phyloP scores from a whole-genome alignment of 257 asterid species.

The Solanum sitiens region DNA sequence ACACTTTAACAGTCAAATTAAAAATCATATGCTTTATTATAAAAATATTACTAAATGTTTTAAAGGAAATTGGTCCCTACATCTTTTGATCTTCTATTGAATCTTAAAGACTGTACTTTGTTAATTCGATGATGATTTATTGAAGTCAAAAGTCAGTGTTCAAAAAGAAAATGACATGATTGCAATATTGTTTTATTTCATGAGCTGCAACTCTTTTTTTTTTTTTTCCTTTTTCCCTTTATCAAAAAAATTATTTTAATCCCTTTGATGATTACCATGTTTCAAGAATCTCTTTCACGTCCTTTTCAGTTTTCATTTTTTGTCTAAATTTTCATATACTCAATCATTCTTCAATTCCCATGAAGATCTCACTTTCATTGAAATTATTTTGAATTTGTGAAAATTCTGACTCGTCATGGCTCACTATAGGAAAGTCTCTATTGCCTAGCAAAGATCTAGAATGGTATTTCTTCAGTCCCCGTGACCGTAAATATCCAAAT shows the following conservation, averaged over 20 bases:
- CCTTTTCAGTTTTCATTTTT: neutral
- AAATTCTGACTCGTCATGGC: neutral
- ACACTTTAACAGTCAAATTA: slow-evolving; percentile 12
- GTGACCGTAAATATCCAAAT: slow-evolving; percentile 93
- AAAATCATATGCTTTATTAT: neutral
- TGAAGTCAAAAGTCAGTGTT: slow-evolving; percentile 29
- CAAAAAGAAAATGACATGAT: slow-evolving; percentile 27
- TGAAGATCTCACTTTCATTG: neutral
- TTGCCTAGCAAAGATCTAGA: slow-evolving; percentile 98
- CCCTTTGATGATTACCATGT: neutral
- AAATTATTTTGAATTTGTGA: neutral
- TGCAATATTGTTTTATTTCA: slow-evolving; percentile 1
- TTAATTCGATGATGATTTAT: slow-evolving; percentile 1
- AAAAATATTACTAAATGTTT: neutral
- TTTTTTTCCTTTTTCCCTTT: neutral
- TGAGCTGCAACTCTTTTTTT: neutral
- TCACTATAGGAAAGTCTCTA: slow-evolving; percentile 59
- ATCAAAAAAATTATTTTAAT: neutral
- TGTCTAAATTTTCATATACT: neutral
- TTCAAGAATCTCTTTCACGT: neutral
- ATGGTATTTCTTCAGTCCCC: slow-evolving; percentile 95
- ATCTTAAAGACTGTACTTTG: slow-evolving; percentile 22
- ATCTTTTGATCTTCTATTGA: slow-evolving; percentile 29
- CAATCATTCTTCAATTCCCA: neutral
- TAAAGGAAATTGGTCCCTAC: slow-evolving; percentile 46